Base-by-base conservation (phyloP, 2,329 filamentous ascomycete genomes). In the Fusarium bulbicola region DNA sequence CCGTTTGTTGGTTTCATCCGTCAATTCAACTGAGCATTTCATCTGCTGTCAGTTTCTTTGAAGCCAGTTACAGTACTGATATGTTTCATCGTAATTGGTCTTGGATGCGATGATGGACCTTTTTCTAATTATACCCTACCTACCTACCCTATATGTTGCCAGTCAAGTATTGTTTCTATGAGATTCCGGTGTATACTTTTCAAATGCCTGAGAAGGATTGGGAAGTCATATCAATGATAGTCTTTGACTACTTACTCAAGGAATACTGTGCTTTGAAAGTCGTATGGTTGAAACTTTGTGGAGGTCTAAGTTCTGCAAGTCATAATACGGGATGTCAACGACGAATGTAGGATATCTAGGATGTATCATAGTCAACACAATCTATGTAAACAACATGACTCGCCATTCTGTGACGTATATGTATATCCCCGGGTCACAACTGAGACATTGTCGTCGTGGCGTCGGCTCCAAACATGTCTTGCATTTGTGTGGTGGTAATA, bases 401-500 rank as follows among this genome's bases (percentile, higher is more conserved):
- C 42, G 32, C 32, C n/a, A 9, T 36, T 5, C 36, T 37, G n/a
- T 40, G 40, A 65, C 63, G 36, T 66, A 42, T 32, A 39, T 37
- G 32, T 32, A 65, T 39, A 40, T 37, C 47, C 47, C 60, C 40
- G 28, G 60, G 43, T n/a, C 63, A 15, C 28, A 34, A 30, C 21
- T 30, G 28, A 36, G 52, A 65, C 36, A 42, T 37, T 66, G 60
- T 47, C 40, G 34, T 58, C 40, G 63, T 66, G 60, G 60, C 60
- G 60, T 53, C 54, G 60, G 45, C 34, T 65, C 24, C 26, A 66
- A 43, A 58, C 47, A 66, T 65, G 60, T 66, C 60, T 65, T 64
- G 40, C 40, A 65, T 40, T 20, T n/a, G 6, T n/a, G 52, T 57
- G 53, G 14, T 65, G 40, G 18, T 59, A 49, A 37, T 47, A 14